phyloP scores from a whole-genome alignment of 2,329 filamentous ascomycete species.

The Colletotrichum viniferum region DNA sequence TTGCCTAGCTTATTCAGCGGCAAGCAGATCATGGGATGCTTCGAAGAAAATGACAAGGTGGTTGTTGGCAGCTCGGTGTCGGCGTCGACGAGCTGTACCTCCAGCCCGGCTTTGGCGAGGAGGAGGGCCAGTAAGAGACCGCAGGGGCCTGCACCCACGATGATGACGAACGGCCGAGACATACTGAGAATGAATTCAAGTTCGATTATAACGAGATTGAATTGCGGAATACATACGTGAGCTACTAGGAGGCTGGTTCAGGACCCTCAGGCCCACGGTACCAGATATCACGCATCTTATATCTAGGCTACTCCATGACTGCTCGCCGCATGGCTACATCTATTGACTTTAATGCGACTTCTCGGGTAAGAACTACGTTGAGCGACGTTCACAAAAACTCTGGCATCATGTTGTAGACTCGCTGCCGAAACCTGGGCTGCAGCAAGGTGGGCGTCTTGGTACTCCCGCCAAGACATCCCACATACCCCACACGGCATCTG shows the following conservation, averaged over 20 bases:
- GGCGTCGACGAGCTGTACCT: background rate
- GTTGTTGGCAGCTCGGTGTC: background rate
- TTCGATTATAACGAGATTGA: accelerated
- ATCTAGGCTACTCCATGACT: background rate
- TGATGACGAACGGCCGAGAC: background rate
- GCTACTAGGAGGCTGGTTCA: too few species aligned
- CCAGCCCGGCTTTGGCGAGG: background rate
- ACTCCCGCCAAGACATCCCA: background rate
- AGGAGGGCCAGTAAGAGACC: background rate
- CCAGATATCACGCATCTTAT: background rate
- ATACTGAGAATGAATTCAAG: background rate
- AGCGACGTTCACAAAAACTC: accelerated
- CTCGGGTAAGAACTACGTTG: accelerated
- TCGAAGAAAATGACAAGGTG: background rate
- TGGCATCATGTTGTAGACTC: accelerated
- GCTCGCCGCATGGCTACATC: background rate
- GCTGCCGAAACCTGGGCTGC: background rate
- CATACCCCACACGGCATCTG: background rate
- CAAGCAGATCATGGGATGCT: background rate
- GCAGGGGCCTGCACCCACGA: background rate
- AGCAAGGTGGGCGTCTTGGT: background rate
- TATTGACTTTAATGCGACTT: accelerated
- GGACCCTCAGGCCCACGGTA: background rate
- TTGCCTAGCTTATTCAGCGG: background rate
- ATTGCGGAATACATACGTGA: background rate